Conservation (phyloP, 208 protist species). For the Acanthamoeba sp. region DNA sequence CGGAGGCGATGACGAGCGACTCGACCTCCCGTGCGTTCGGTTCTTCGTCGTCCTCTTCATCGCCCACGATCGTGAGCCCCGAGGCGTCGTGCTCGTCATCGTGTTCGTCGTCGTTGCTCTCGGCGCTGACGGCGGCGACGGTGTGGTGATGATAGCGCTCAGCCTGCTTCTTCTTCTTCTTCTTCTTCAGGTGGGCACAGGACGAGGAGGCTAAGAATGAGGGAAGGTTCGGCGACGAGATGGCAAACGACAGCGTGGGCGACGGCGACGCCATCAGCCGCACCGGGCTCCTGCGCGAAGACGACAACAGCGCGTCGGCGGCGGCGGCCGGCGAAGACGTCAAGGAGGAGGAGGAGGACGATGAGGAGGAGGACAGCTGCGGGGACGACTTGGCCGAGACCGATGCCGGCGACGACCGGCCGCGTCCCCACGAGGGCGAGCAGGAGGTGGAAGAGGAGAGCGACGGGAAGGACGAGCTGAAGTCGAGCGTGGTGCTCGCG, state of each 20-base stretch:
- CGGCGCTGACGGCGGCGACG: not conserved
- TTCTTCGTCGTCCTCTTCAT: not conserved
- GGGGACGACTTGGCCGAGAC: not conserved
- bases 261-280: not conserved
- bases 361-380: not conserved
- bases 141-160: too few species aligned
- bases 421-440: not conserved
- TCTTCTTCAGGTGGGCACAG: not conserved
- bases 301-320: not conserved
- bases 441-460: too few species aligned
- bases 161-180: too few species aligned
- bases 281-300: not conserved
- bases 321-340: not conserved
- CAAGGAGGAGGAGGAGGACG: not conserved
- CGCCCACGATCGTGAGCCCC: not conserved
- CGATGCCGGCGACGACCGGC: not conserved
- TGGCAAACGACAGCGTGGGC: not conserved
- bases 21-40: not conserved
- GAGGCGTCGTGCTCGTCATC: not conserved
- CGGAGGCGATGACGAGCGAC: not conserved
- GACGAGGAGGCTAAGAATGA: not conserved
- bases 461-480: conserved; percentile 41
- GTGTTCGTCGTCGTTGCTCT: not conserved
- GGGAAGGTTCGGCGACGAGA: conserved; percentile 35
- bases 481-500: conserved; percentile 16